Evolutionary conservation across 495 filamentous ascomycete genomes (phyloP), one percentile per base, ranked within the genome.

Genomic region (Thozetella sp.): DNA sequence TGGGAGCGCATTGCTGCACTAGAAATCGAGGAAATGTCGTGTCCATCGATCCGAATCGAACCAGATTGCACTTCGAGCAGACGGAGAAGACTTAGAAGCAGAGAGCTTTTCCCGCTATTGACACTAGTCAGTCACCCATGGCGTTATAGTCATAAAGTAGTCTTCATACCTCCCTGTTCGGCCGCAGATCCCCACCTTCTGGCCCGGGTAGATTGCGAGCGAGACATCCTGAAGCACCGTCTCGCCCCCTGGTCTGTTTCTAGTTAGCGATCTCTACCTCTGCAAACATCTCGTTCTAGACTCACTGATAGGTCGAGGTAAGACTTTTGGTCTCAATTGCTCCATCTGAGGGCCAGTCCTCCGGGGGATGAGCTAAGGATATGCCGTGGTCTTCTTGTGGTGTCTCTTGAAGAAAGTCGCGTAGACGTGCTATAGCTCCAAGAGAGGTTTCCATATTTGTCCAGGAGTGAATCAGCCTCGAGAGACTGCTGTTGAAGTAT

Each of bases 401-500:
- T 0, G 74, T 76, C 12, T 67, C 61, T 13, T 54, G 58, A 1
- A 62, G 58, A 58, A 81, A 83, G 2, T 60, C 54, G 50, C 66
- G 62, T 0, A 84, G 62, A 3, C 80, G 63, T 2, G 76, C 63
- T 3, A 85, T 67, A 0, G 79, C 79, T 2, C 80, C 82, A 20
- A 84, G 66, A 0, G 73, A 80, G 1, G 72, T 80, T 53, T 85
- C 81, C 17, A 84, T 58, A 27, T 63, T 43, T 0, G 79, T 79
- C 72, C 73, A 83, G 6, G 46, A 61, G 22, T 54, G 60, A 22
- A 79, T 69, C 11, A 61, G 58, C 20, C 74, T 59, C 53, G 54
- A 67, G 20, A 61, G 58, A 22, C 60, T 73, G 22, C 54, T 54
- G 3, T 58, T 54, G 4, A 66, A 48, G 9, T 19, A 23, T 13